Conservation (phyloP, 495 filamentous ascomycete species). For the Talaromyces thailandensis region DNA sequence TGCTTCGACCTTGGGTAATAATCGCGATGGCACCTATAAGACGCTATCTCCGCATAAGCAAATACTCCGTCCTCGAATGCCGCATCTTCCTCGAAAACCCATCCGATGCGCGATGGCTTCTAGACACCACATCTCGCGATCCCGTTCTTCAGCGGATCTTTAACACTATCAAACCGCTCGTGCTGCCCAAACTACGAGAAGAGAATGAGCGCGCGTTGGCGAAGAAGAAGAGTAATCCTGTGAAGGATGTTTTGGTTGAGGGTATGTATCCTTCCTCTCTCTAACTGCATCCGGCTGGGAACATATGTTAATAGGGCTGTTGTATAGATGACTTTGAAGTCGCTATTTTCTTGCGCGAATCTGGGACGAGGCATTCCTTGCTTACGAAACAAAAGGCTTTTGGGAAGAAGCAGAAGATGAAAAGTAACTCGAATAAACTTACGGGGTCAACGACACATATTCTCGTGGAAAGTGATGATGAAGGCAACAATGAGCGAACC, state of each 20-base stretch:
- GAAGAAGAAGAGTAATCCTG: constrained; percentile 56
- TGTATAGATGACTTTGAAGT: constrained; percentile 85
- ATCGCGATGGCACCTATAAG: constrained; percentile 76
- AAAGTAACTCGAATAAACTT: constrained; percentile 42
- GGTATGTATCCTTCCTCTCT: constrained; percentile 52
- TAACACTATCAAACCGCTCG: constrained; percentile 68
- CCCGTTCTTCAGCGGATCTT: constrained; percentile 75
- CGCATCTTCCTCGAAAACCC: constrained; percentile 94
- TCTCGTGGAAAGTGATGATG: constrained; percentile 34
- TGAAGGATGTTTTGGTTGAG: constrained; percentile 80
- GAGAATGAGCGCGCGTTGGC: constrained; percentile 57
- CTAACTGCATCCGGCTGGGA: constrained; percentile 5
- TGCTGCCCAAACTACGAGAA: constrained; percentile 83
- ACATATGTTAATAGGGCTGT: constrained; percentile 1
- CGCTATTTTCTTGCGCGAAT: constrained; percentile 84
- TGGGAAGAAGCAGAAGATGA: constrained; percentile 42
- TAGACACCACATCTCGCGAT: constrained; percentile 50
- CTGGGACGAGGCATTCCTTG: constrained; percentile 77
- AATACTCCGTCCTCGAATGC: constrained; percentile 86
- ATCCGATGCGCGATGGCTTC: constrained; percentile 73
- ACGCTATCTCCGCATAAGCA: constrained; percentile 74
- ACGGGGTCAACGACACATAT: constrained; percentile 34
- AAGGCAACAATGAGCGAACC: constrained; percentile 22
- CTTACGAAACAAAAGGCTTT: constrained; percentile 74
- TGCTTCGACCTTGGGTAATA: too few relatives aligned